Conservation (phyloP, 1,139 yeast genomes). For the Saccharomyces hybrid region DNA sequence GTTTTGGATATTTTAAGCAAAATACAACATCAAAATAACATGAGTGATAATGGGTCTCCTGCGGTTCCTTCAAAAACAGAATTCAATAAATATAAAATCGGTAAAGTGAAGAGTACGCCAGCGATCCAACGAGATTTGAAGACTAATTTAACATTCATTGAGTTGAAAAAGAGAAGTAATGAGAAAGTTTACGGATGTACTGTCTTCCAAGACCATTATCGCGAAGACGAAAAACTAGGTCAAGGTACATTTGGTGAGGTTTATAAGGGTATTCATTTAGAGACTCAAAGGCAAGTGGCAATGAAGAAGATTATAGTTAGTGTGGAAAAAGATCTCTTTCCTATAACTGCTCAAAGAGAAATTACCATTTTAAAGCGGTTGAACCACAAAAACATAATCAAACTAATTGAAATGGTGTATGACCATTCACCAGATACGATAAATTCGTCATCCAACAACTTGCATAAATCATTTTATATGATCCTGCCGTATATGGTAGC, state of each 20-base stretch:
- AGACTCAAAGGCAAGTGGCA: conserved; percentile 58
- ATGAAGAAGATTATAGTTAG: conserved; percentile 77
- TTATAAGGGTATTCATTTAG: conserved; percentile 54
- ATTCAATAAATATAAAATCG: conserved; percentile 27
- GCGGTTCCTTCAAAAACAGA: conserved; percentile 11
- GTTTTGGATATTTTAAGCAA: not conserved
- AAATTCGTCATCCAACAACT: conserved; percentile 26
- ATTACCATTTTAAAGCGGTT: conserved; percentile 73
- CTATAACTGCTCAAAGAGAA: conserved; percentile 92
- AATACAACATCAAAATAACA: not conserved
- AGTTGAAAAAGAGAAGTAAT: conserved; percentile 19
- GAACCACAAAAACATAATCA: conserved; percentile 63
- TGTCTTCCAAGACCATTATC: conserved; percentile 37
- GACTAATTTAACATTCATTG: conserved; percentile 25
- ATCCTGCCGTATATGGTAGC: conserved; percentile 92
- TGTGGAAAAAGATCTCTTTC: conserved; percentile 85
- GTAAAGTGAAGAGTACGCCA: conserved; percentile 30
- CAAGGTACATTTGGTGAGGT: conserved; percentile 93
- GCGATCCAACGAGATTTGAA: conserved; percentile 23
- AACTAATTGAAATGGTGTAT: conserved; percentile 73
- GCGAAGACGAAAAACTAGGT: conserved; percentile 58
- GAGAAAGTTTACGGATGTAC: conserved; percentile 31
- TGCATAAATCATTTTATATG: conserved; percentile 52
- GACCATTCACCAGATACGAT: conserved; percentile 39
- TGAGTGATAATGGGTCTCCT: conserved; percentile 3